Evolutionary conservation across 176 grass and related monocot species (phyloP).

Genomic region (Carex littledalei): DNA sequence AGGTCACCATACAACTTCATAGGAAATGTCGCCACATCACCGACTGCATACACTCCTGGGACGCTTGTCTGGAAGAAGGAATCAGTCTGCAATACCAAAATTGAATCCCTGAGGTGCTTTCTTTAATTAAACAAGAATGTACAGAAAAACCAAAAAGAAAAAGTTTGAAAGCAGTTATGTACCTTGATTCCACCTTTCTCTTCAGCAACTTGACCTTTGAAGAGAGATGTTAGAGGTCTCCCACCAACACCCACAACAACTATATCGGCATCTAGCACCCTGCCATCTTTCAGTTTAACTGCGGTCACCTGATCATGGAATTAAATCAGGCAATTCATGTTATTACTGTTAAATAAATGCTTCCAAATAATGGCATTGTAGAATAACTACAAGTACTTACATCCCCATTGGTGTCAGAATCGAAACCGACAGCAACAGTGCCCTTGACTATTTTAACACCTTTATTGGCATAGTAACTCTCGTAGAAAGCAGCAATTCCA

Average conservation of each 20-base stretch:
- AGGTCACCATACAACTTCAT: constrained; percentile 70
- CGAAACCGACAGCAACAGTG: constrained; percentile 77
- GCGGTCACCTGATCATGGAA: constrained; percentile 61
- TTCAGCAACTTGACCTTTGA: constrained; percentile 83
- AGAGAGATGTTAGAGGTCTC: constrained; percentile 62
- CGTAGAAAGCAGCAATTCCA: constrained; percentile 80
- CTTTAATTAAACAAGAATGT: background rate
- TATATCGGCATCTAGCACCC: constrained; percentile 66
- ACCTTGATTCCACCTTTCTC: constrained; percentile 99
- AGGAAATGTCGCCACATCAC: constrained; percentile 86
- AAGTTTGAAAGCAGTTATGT: background rate
- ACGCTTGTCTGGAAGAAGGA: constrained; percentile 77
- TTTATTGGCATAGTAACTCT: constrained; percentile 91
- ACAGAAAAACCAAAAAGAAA: background rate
- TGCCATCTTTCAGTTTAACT: constrained; percentile 84
- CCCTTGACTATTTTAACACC: constrained; percentile 84
- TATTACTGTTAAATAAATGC: background rate
- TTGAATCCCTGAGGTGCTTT: background rate
- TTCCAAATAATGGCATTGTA: background rate
- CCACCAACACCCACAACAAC: constrained; percentile 92
- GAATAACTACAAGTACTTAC: constrained; percentile 41
- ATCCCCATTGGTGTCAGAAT: constrained; percentile 67
- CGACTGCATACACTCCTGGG: constrained; percentile 74
- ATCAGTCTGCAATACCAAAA: constrained; percentile 56
- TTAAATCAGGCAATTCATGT: constrained; percentile 12